Conservation (phyloP, 1,284 basidiomycete species). For the Trametes sp. region DNA sequence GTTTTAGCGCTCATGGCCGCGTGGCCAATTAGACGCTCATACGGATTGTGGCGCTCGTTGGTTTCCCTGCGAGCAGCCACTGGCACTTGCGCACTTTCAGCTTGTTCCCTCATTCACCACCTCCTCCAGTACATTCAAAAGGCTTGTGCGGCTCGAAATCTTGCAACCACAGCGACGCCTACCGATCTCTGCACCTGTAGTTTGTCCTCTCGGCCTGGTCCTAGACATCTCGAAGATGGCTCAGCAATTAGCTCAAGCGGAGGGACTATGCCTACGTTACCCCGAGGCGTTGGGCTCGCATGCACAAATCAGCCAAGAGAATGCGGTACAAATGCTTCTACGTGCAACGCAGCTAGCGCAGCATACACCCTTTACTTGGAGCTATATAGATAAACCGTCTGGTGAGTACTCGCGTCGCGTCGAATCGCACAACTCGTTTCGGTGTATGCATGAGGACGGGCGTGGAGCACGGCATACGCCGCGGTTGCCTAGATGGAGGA, state of each 20-base stretch:
- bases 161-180: no score
- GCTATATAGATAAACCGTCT: constrained; percentile 74
- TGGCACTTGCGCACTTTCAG: background rate
- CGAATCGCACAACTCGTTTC: background rate
- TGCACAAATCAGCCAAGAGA: constrained; percentile 60
- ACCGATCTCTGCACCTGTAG: no score
- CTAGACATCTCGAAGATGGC: constrained; percentile 13
- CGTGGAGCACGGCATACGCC: no score
- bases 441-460: no score
- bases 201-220: background rate
- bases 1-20: no score
- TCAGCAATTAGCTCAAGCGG: constrained; percentile 33
- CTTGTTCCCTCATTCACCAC: background rate
- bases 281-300: constrained; percentile 70
- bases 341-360: constrained; percentile 62
- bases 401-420: constrained; percentile 47
- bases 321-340: constrained; percentile 63
- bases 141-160: no score
- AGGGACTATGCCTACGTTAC: constrained; percentile 64
- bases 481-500: no score
- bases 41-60: constrained; percentile 8
- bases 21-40: no score
- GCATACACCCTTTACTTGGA: constrained; percentile 69
- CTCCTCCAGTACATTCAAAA: no score
- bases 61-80: background rate